These are phyloP conservation scores for Amyloporia xantha DNA, from an alignment of 768 basidiomycete genomes.

Conservation along the genomic window DNA sequence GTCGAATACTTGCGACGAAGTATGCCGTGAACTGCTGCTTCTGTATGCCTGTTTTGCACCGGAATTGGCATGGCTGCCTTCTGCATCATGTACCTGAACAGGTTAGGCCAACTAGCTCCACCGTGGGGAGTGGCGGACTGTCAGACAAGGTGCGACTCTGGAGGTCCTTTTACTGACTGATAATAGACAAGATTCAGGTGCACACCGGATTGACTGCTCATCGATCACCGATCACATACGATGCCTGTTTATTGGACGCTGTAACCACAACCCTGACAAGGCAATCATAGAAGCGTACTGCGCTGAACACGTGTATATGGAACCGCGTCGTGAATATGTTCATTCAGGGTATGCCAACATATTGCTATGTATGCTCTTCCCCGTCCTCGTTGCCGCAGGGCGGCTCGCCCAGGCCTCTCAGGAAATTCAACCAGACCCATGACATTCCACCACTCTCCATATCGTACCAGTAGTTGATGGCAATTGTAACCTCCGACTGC, in stretches of 20 bases:
- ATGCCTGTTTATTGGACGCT: too few species aligned
- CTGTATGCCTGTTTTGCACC: too few species aligned
- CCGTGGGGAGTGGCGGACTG: too few species aligned
- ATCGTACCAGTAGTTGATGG: constrained; percentile 90
- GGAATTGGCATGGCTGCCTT: too few species aligned
- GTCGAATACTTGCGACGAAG: too few species aligned
- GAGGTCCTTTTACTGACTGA: too few species aligned
- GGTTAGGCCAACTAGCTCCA: too few species aligned
- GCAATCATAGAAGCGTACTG: not conserved
- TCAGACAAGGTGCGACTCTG: too few species aligned
- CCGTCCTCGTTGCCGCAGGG: constrained; percentile 30
- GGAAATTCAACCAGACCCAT: constrained; percentile 62
- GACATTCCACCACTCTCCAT: constrained; percentile 63
- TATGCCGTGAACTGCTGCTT: too few species aligned
- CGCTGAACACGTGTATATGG: not conserved
- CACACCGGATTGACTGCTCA: not conserved
- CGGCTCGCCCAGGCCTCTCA: constrained; percentile 36
- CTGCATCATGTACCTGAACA: too few species aligned
- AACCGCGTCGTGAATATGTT: not conserved
- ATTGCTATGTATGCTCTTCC: not conserved
- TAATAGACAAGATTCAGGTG: not conserved
- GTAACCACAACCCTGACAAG: not conserved
- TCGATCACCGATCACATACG: not conserved
- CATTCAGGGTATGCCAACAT: not conserved
- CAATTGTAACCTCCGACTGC: constrained; percentile 59